Evolutionary conservation across 106 monocot genomes (phyloP), one percentile per base, ranked within the genome.

Genomic region (Dioscorea dumetorum): DNA sequence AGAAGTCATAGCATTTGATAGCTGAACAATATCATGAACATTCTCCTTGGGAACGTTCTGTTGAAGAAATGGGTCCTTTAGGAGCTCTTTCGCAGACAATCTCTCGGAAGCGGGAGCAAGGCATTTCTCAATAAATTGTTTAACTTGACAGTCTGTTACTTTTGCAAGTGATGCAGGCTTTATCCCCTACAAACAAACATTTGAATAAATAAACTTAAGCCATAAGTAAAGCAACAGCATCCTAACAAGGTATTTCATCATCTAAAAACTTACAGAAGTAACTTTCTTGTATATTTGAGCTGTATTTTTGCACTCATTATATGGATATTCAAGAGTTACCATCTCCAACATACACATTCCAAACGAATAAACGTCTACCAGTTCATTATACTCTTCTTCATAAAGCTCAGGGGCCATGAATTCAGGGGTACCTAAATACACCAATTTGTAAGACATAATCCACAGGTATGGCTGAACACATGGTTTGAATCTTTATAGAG

Each of bases 351-450:
- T 70, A 57, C 89, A 90, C 89, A 90, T 90, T 12, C 89, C 89
- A 70, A 90, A 90, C 16, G 89, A 90, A 72, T 90, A 90, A 58
- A 90, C 75, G 63, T 90, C 89, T 53, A 76, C 79, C 34, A 90
- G 65, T 80, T 90, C 89, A 67, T 82, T 83, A 57, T 90, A 90
- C 19, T 85, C 77, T 31, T 90, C 89, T 34, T 85, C 88, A 77
- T 88, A 88, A 13, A 88, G 71, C 57, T 88, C 88, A 41, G 88
- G 88, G 9, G 89, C 89, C 89, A 90, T 90, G 60, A 90, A 90
- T 66, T 90, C 89, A 34, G 89, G 89, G 48, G 89, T 90, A 28
- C 89, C 89, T 90, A 71, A 59, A 22, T 8, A 22, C 20, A 23
- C 22, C 22, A 59, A 59, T 12, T 59, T 59, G 54, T 54, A 59